These are phyloP conservation scores for Fusarium sp. DNA, from an alignment of 2,329 filamentous ascomycete species.

Conservation along the genomic window DNA sequence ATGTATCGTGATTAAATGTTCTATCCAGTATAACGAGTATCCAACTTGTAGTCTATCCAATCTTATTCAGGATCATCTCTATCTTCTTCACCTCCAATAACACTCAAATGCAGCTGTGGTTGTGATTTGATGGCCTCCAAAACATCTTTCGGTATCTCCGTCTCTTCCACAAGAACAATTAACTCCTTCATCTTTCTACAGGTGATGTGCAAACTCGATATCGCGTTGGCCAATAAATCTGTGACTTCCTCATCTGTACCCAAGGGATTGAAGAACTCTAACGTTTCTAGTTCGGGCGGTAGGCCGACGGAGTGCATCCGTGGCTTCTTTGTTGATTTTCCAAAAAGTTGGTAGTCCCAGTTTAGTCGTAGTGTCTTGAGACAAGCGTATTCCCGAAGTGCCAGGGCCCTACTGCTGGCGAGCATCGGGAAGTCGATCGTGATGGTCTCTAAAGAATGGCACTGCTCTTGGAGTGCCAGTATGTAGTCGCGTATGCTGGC, in stretches of 20 bases:
- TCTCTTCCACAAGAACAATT: conserved; percentile 52
- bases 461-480: conserved; percentile 55
- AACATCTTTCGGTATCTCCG: conserved; percentile 51
- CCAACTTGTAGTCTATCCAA: conserved; percentile 4
- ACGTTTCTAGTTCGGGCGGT: conserved; percentile 57
- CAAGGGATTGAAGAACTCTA: conserved; percentile 60
- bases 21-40: background rate
- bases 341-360: conserved; percentile 63
- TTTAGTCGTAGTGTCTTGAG: conserved; percentile 57
- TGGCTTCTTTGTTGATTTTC: conserved; percentile 57
- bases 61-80: background rate
- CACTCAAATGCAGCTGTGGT: conserved; percentile 49
- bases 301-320: conserved; percentile 60
- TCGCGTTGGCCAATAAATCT: conserved; percentile 57
- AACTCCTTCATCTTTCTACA: conserved; percentile 54
- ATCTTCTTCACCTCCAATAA: conserved; percentile 45
- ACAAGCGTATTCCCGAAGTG: conserved; percentile 57
- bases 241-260: conserved; percentile 61
- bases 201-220: conserved; percentile 54
- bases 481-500: conserved; percentile 62
- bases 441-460: conserved; percentile 58
- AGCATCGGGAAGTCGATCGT: conserved; percentile 59
- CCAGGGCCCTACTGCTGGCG: conserved; percentile 54
- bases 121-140: conserved; percentile 52
- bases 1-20: conserved; percentile 5